Evolutionary conservation across 2,329 filamentous ascomycete genomes (phyloP).

Genomic region (Nemania bipapillata): DNA sequence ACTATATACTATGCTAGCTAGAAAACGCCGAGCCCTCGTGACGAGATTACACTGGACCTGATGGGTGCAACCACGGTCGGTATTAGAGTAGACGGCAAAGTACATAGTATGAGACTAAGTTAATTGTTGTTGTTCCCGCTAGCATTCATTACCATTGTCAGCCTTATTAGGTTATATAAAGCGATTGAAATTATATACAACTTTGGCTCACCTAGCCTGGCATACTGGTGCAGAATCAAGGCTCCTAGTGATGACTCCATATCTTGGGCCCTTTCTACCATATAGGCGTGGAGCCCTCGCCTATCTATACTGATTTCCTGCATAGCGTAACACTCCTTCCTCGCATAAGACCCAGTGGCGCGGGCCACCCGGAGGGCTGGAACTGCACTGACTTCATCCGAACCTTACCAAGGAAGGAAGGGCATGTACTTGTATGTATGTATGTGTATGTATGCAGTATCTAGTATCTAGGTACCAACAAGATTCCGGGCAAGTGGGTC

Average conservation of each 20-base stretch:
- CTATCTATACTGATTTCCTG: slow-evolving; percentile 15
- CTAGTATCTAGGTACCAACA: background rate
- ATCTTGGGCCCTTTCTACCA: background rate
- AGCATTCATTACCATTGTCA: background rate
- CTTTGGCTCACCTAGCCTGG: background rate
- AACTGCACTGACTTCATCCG: slow-evolving; percentile 23
- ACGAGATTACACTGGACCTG: background rate
- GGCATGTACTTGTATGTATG: too few relatives aligned
- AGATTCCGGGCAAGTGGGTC: slow-evolving; percentile 27
- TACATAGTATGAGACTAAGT: slow-evolving; percentile 22
- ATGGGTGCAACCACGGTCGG: slow-evolving; percentile 2
- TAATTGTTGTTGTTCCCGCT: slow-evolving; percentile 5
- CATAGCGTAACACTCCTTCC: slow-evolving; percentile 22
- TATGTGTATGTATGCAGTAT: slow-evolving; percentile 10
- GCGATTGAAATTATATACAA: slow-evolving; percentile 26
- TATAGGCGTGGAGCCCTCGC: background rate
- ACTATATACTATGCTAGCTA: background rate
- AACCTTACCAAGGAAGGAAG: too few relatives aligned
- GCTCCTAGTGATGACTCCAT: background rate
- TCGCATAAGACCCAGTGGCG: slow-evolving; percentile 25
- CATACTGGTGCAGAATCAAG: background rate
- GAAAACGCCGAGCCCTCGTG: background rate
- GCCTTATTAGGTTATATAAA: slow-evolving; percentile 25
- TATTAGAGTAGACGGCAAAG: slow-evolving; percentile 36
- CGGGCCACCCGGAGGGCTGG: slow-evolving; percentile 26